Conservation (phyloP, 2,329 filamentous ascomycete genomes). For the Paramyrothecium sp. region DNA sequence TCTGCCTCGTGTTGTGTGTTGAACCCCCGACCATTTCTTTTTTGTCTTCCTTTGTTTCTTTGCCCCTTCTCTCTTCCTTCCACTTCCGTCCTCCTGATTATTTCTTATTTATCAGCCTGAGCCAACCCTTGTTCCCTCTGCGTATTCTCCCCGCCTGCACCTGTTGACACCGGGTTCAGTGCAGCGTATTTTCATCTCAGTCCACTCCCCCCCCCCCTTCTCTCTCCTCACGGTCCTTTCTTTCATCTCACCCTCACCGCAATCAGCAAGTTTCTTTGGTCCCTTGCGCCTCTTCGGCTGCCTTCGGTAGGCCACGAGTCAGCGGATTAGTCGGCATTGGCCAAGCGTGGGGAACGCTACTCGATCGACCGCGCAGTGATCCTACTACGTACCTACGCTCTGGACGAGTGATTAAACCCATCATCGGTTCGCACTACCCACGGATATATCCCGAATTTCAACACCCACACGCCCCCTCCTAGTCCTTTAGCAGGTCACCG, state of each 20-base stretch:
- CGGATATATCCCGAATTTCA: conserved; percentile 31
- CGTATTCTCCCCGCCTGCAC: neutral
- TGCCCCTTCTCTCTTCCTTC: neutral
- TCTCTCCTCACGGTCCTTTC: neutral
- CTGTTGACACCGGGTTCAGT: neutral
- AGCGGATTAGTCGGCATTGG: neutral
- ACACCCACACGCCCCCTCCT: conserved; percentile 20
- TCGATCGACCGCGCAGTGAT: neutral
- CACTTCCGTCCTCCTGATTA: neutral
- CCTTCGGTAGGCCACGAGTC: neutral
- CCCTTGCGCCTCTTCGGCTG: neutral
- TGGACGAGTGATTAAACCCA: neutral
- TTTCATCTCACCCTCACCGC: neutral
- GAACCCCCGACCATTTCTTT: neutral
- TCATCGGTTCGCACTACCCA: conserved; percentile 19
- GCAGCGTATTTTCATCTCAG: neutral
- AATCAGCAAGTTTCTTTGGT: neutral
- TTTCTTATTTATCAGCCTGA: neutral
- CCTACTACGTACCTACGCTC: neutral
- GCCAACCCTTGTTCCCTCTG: neutral
- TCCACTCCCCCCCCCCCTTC: neutral
- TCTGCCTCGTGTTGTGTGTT: no score
- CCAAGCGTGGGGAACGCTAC: neutral
- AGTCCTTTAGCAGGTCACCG: conserved; percentile 11
- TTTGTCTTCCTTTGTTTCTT: neutral